Conservation (phyloP, 2,329 filamentous ascomycete species). For the Pseudogymnoascus sp. region DNA sequence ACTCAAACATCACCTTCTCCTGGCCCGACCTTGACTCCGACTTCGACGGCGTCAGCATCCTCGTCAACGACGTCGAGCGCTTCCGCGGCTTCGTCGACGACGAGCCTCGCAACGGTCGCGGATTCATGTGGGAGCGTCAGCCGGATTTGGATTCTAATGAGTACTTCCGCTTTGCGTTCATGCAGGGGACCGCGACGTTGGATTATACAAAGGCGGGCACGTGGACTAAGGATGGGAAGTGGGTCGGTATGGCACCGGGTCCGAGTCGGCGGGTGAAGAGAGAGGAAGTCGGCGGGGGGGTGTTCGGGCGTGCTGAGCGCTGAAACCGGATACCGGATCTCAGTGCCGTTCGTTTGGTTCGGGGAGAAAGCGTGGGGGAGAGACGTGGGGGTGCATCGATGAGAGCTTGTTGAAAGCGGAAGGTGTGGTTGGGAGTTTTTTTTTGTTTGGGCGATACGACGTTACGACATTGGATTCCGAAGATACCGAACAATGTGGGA, state of each 20-base stretch:
- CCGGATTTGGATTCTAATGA: slow-evolving; percentile 43
- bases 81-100: slow-evolving; percentile 64
- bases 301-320: not conserved
- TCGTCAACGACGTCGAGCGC: slow-evolving; percentile 80
- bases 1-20: slow-evolving; percentile 58
- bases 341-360: not conserved
- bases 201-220: slow-evolving; percentile 71
- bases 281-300: not conserved
- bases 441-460: not conserved
- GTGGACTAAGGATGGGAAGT: slow-evolving; percentile 57
- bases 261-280: slow-evolving; percentile 5
- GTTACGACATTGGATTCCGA: slow-evolving; percentile 4
- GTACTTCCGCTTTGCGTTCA: slow-evolving; percentile 71
- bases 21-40: slow-evolving; percentile 37
- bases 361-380: not conserved
- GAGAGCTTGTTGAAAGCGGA: not conserved
- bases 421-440: not conserved
- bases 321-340: not conserved
- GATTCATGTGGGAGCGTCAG: slow-evolving; percentile 53
- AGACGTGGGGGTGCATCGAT: not conserved
- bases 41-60: slow-evolving; percentile 68
- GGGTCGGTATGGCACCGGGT: slow-evolving; percentile 48
- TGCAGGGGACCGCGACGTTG: slow-evolving; percentile 53
- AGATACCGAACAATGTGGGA: not conserved
- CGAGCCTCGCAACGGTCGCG: not conserved